phyloP scores from a whole-genome alignment of 23 red algal species.

The Gracilaria domingensis region DNA sequence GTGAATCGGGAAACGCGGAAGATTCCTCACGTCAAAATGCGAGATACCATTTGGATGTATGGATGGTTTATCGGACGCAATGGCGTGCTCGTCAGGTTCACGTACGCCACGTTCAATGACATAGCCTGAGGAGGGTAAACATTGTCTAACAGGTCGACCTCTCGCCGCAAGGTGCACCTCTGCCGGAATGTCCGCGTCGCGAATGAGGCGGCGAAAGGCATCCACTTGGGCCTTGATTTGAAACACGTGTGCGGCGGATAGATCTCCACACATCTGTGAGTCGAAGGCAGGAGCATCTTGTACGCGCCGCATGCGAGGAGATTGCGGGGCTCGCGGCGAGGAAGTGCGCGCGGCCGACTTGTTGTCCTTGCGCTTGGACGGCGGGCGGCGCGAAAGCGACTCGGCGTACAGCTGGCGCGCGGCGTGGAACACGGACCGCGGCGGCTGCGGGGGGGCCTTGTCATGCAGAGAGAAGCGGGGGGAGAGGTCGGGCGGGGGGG shows the following conservation, averaged over 20 bases:
- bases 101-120: conserved; percentile 44
- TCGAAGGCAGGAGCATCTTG: conserved; percentile 24
- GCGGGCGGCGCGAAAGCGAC: neutral
- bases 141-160: conserved; percentile 14
- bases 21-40: conserved; percentile 55
- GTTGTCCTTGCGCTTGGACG: conserved; percentile 25
- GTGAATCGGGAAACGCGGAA: conserved; percentile 34
- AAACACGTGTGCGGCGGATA: conserved; percentile 44
- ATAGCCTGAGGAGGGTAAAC: neutral
- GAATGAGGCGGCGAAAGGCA: conserved; percentile 51
- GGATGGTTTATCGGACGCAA: conserved; percentile 11
- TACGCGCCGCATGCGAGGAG: conserved; percentile 1
- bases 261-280: conserved; percentile 5
- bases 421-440: conserved; percentile 24
- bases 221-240: conserved; percentile 61
- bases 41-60: conserved; percentile 29
- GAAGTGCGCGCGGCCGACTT: conserved; percentile 6
- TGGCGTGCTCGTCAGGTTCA: conserved; percentile 2
- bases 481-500: neutral
- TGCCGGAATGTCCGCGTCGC: conserved; percentile 37
- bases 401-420: conserved; percentile 20
- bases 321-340: conserved; percentile 20
- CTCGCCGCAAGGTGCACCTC: conserved; percentile 44
- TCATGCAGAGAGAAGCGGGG: neutral
- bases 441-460: neutral